phyloP scores from a whole-genome alignment of 805 yeast genomes.

The Zygosaccharomyces siamensis region DNA sequence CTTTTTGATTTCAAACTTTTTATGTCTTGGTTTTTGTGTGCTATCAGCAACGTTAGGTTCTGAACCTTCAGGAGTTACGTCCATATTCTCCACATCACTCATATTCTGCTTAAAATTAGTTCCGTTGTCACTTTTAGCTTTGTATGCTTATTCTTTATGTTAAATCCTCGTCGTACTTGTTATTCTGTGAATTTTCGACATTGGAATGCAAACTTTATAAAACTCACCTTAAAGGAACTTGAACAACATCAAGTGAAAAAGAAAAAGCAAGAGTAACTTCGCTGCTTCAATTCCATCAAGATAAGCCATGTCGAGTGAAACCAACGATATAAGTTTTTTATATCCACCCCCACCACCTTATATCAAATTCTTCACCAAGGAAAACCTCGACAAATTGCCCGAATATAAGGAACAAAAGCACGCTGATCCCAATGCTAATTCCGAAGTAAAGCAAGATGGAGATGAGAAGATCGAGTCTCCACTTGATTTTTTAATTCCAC shows the following conservation, averaged over 20 bases:
- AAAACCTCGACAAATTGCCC: slow-evolving; percentile 48
- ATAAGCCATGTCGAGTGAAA: slow-evolving; percentile 13
- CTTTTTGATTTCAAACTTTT: slow-evolving; percentile 86
- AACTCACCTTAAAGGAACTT: neutral
- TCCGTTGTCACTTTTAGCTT: neutral
- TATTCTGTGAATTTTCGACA: neutral
- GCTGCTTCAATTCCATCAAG: neutral
- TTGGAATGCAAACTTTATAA: neutral
- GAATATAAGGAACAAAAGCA: slow-evolving; percentile 23
- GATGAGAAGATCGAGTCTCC: slow-evolving; percentile 37
- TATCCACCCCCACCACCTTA: slow-evolving; percentile 95
- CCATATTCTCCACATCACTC: slow-evolving; percentile 27
- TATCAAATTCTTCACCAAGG: slow-evolving; percentile 64
- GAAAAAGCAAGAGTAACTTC: neutral
- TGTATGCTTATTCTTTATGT: neutral
- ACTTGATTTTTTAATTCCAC: slow-evolving; percentile 59
- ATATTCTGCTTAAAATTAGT: slow-evolving; percentile 4
- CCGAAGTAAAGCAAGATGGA: slow-evolving; percentile 33
- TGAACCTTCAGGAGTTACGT: slow-evolving; percentile 20
- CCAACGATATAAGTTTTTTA: slow-evolving; percentile 53
- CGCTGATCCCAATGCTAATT: slow-evolving; percentile 22
- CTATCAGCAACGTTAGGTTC: slow-evolving; percentile 5
- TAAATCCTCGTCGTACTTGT: neutral
- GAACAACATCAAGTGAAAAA: neutral
- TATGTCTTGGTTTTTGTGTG: slow-evolving; percentile 39